Evolutionary conservation across 1,284 basidiomycete species (phyloP).

Genomic region (Naganishia sp.): DNA sequence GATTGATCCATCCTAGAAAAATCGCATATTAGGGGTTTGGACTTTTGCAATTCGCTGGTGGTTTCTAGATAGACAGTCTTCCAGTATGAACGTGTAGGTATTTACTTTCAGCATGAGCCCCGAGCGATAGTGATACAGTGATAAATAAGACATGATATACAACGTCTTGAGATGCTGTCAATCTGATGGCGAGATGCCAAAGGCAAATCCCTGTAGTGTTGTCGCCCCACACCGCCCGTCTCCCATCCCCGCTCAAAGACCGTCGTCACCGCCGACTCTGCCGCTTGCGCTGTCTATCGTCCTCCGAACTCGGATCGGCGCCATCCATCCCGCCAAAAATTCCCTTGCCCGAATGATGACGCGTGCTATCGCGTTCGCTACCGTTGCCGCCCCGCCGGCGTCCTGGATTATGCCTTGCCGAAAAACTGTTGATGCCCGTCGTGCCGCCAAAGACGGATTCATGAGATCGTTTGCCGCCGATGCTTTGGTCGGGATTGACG

Average conservation of each 20-base stretch:
- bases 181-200: slow-evolving; percentile 1
- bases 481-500: slow-evolving; percentile 4
- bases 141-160: slow-evolving; percentile 9
- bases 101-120: no score
- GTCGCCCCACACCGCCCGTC: background rate
- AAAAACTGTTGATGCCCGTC: slow-evolving; percentile 20
- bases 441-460: slow-evolving; percentile 25
- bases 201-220: background rate
- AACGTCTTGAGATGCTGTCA: slow-evolving; percentile 2
- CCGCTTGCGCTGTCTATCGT: slow-evolving; percentile 24
- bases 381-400: slow-evolving; percentile 1
- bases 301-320: slow-evolving; percentile 19
- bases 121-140: slow-evolving; percentile 13
- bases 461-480: slow-evolving; percentile 23
- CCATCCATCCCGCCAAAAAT: slow-evolving; percentile 20
- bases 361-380: slow-evolving; percentile 8
- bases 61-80: no score
- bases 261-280: slow-evolving; percentile 9
- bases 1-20: no score
- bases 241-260: no score
- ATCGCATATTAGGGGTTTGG: background rate
- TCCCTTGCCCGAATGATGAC: slow-evolving; percentile 14
- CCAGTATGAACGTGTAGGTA: no score
- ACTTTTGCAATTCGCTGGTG: no score
- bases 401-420: background rate